phyloP scores from a whole-genome alignment of 768 basidiomycete genomes.

The Boletus rubroflammeus region DNA sequence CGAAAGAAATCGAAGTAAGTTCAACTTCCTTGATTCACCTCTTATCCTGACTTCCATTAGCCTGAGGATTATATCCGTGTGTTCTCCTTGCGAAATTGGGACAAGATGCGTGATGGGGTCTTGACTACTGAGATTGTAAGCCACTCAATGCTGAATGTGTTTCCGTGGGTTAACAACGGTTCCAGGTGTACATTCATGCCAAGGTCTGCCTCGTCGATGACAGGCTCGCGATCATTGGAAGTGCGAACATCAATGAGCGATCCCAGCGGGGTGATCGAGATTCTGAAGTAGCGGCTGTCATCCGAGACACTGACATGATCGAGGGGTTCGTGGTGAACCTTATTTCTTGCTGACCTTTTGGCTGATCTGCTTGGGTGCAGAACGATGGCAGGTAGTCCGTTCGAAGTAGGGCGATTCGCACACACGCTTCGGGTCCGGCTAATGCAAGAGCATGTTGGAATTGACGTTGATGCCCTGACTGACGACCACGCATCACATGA shows the following conservation, averaged over 20 bases:
- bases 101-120: constrained; percentile 76
- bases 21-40: background rate
- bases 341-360: background rate
- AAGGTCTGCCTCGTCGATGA: constrained; percentile 84
- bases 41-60: constrained; percentile 37
- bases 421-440: constrained; percentile 89
- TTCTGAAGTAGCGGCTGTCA: constrained; percentile 89
- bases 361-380: constrained; percentile 37
- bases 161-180: constrained; percentile 11
- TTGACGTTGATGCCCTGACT: constrained; percentile 86
- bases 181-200: constrained; percentile 81
- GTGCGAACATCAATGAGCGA: constrained; percentile 97
- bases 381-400: constrained; percentile 91
- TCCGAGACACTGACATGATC: constrained; percentile 96
- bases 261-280: constrained; percentile 95
- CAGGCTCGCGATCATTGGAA: constrained; percentile 89
- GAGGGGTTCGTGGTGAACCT: constrained; percentile 55
- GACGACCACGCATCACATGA: constrained; percentile 63
- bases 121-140: constrained; percentile 85
- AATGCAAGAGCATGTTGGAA: constrained; percentile 95
- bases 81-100: constrained; percentile 93
- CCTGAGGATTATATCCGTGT: constrained; percentile 90
- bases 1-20: constrained; percentile 82
- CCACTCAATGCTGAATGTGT: background rate
- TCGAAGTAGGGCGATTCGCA: constrained; percentile 95